phyloP scores from a whole-genome alignment of 768 basidiomycete genomes.

The Cystobasidiopsis lactophilus region DNA sequence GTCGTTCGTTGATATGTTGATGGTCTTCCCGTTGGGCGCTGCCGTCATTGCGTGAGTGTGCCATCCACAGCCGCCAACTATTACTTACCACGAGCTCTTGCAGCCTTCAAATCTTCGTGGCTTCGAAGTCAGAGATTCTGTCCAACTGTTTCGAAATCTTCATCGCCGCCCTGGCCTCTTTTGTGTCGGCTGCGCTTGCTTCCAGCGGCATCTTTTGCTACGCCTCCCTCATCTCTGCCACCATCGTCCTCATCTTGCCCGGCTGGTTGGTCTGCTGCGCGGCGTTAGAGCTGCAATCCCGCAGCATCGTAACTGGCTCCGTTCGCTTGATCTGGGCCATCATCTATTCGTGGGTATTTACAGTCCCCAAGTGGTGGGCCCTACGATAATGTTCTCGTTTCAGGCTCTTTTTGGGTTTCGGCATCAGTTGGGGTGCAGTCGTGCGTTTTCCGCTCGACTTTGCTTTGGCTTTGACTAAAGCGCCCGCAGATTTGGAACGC shows the following conservation, averaged over 20 bases:
- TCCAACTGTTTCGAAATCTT: conserved; percentile 68
- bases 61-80: background rate
- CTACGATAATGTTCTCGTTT: no score
- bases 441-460: no score
- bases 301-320: conserved; percentile 63
- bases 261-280: conserved; percentile 27
- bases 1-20: conserved; percentile 51
- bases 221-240: conserved; percentile 56
- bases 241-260: conserved; percentile 40
- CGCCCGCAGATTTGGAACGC: conserved; percentile 46
- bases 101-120: conserved; percentile 39
- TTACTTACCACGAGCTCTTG: background rate
- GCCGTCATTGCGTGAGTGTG: conserved; percentile 34
- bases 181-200: conserved; percentile 52
- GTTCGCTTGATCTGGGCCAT: conserved; percentile 48
- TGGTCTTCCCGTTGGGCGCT: conserved; percentile 51
- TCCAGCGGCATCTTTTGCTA: conserved; percentile 52
- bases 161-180: conserved; percentile 43
- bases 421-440: no score
- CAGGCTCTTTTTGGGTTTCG: conserved; percentile 56
- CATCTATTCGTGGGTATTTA: conserved; percentile 36
- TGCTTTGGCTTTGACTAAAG: no score
- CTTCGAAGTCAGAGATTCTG: conserved; percentile 53
- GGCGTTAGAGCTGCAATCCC: conserved; percentile 52
- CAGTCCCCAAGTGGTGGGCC: no score